A percentile compares a stretch with the other conserved stretches of the same genome.
Conservation (phyloP, 306 rosid genomes). For the Hylodesmum podocarpum region DNA sequence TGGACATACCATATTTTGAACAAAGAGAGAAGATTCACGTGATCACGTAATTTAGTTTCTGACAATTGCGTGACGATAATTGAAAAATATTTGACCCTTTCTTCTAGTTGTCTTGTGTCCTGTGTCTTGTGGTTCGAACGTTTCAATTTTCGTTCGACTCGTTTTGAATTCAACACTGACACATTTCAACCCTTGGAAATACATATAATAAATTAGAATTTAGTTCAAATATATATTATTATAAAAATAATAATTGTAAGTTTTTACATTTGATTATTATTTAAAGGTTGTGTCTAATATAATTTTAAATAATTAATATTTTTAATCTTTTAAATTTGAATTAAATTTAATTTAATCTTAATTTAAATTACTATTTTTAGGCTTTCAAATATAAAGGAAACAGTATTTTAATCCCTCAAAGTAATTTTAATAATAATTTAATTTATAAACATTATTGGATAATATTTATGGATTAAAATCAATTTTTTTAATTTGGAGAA, state of each 20-base stretch:
- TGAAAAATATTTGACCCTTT: neutral
- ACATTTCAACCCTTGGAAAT: neutral
- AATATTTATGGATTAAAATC: no score
- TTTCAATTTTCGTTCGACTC: neutral
- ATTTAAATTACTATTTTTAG: no score
- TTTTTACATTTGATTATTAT: no score
- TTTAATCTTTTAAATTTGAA: no score
- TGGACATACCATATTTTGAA: neutral
- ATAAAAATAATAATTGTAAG: neutral
- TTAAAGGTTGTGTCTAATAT: no score
- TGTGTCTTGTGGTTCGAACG: neutral
- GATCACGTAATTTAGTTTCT: neutral
- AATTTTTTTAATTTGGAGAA: no score
- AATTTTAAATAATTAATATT: no score
- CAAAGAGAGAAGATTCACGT: neutral
- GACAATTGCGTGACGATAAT: neutral
- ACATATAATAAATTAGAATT: neutral
- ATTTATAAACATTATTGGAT: no score
- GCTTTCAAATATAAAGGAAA: no score
- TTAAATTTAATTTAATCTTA: no score
- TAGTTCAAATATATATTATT: neutral
- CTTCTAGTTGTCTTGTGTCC: neutral
- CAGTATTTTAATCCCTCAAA: no score
- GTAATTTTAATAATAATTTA: no score
- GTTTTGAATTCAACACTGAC: neutral